Base-by-base conservation (phyloP, 2,329 filamentous ascomycete genomes). In the Onygenales sp. region DNA sequence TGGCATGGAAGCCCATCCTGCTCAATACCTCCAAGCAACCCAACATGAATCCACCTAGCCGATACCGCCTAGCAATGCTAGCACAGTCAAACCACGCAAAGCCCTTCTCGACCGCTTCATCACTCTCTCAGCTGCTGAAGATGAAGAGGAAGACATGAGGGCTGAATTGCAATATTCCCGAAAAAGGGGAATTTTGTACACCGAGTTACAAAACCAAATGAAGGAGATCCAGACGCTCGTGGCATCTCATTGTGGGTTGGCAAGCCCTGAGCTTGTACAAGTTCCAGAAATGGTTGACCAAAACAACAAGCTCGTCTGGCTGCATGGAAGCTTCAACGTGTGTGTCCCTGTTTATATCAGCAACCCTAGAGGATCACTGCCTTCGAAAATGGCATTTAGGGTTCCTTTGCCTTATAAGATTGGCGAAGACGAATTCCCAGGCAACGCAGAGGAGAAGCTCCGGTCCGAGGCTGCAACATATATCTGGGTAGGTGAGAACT, bases 391-490 rank as follows among this genome's bases (percentile, higher is more conserved):
- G 46, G 44, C 41, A 21, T 54, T 58, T 27, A 43, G 44, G 17
- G 44, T 60, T 8, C 53, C 55, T 39, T 42, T 59, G 17, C 53
- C 51, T 2, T 55, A 60, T 52, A 55, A 54, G 38, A 35, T 59
- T 36, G 60, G 58, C 5, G 59, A 62, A 36, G 53, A 54, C 14
- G 14, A 32, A 10, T 58, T 52, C 47, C 55, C 58, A 13, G 59
- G 59, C 10, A 60, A 61, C 43, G 51, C 41, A n/a, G 60, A 60
- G 31, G 59, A 62, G 43, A 62, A 59, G 39, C 14, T 59, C 27
- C 58, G 57, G n/a, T 60, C 54, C 27, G 60, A 63, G 45, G 61
- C 56, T 43, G 58, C 54, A 46, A 59, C 60, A 10, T 60, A 59
- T 39, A 55, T 58, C 17, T 62, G 56, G 56, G 54, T 59, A n/a